Evolutionary conservation across 2,329 filamentous ascomycete genomes (phyloP), one percentile per base, ranked within the genome.

Genomic region (Podosphaera fusca): DNA sequence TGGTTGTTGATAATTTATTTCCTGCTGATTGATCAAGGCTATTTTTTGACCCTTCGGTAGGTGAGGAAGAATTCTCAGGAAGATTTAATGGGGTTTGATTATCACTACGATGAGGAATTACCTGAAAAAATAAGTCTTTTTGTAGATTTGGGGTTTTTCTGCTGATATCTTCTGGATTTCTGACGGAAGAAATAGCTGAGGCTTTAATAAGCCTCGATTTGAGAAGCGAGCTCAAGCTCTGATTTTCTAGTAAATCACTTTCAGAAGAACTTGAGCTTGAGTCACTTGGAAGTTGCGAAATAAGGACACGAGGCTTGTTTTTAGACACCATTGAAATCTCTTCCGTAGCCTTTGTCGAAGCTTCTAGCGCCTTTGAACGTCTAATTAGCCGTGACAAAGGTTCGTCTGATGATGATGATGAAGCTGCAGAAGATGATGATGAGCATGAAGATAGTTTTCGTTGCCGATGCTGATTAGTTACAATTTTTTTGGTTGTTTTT

Each of bases 361-460:
- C 14, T 38, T 52, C 35, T 10, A 34, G 21, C 34, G 42, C 51
- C 33, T 35, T 55, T 31, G 53, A 45, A 30, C 53, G 53, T 31
- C 53, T 55, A 14, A 55, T 31, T 36, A 56, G 7, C 29, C 47
- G 38, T 50, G 56, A 14, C 14, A 58, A 54, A 53, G 55, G 55
- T 42, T 40, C 46, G 34, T 57, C 54, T 2, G 56, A 56, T n/a
- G 58, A 59, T 35, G 56, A 52, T 14, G 35, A 45, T 33, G 29
- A 14, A 34, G 49, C 29, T 3, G 31, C 33, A 14, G 52, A 40
- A 30, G 52, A 9, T 40, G 36, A 55, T 2, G 56, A 56, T n/a
- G 58, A 59, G 31, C 51, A 52, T 14, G 35, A 45, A 52, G 29
- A 14, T 12, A 31, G 10, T 38, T 38, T 38, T 14, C 38, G 38